Evolutionary conservation across 2,329 filamentous ascomycete genomes (phyloP), one percentile per base, ranked within the genome.

Genomic region (Penicillium sp.): DNA sequence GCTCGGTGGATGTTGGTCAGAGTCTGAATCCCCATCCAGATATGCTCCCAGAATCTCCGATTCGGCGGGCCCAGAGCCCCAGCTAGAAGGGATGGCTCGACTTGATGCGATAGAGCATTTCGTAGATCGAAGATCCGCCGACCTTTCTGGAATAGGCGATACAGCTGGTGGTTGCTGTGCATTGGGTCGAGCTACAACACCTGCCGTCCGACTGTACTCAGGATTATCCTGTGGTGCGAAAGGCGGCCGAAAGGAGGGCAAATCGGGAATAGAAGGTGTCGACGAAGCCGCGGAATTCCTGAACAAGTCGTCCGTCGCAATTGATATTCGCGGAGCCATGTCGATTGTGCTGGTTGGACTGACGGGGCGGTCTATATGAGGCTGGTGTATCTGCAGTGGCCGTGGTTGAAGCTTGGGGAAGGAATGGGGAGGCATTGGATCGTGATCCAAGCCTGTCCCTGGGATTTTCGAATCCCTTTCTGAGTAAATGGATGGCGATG

Each of bases 131-230:
- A 68, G 60, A 41, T 72, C 74, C 0, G 80, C 77, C 54, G 78
- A 80, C 63, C 90, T 87, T 66, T 90, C 87, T 0, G 83, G 84
- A 45, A 91, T 90, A 0, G 87, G 86, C 0, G 87, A 87, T 22
- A 90, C 85, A 52, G 78, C 85, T 0, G 85, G 63, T 60, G 48
- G 64, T 63, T 46, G 55, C 13, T 53, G 56, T 11, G 66, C 58
- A 31, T 67, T 66, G 18, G 64, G 49, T 13, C 64, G 66, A 9
- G 66, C 66, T 37, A 64, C 62, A 33, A 68, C 60, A 36, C 64
- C 64, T 19, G 55, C 56, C 13, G 53, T 52, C 48, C 61, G 64
- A 45, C 60, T n/a, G n/a, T n/a, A 62, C 42, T 62, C 59, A 10
- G 64, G 55, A 13, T 59, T 57, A 36, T 57, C 52, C 27, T 50